Evolutionary conservation across 2,329 filamentous ascomycete species (phyloP).

Genomic region (Alternaria dauci): DNA sequence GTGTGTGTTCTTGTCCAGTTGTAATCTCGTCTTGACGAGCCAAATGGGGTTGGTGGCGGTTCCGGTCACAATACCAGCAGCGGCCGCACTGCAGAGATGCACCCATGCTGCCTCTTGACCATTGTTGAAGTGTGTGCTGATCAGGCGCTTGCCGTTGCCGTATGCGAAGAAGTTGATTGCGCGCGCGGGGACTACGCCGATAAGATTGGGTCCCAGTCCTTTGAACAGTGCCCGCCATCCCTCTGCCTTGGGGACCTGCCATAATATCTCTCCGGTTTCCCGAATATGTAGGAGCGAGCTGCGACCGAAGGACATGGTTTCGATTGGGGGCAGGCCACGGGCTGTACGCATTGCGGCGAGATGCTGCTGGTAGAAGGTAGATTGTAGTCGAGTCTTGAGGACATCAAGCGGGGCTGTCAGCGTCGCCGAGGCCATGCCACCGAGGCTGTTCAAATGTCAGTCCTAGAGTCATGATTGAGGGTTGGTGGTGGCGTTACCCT

Average conservation of each 20-base stretch:
- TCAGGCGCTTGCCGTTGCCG: slow-evolving; percentile 86
- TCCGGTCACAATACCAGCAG: slow-evolving; percentile 83
- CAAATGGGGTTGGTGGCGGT: slow-evolving; percentile 96
- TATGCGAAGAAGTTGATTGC: slow-evolving; percentile 96
- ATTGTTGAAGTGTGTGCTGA: slow-evolving; percentile 76
- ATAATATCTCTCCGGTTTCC: slow-evolving; percentile 87
- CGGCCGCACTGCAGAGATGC: slow-evolving; percentile 77
- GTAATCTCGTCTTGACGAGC: slow-evolving; percentile 92
- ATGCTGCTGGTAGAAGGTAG: slow-evolving; percentile 91
- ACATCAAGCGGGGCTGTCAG: slow-evolving; percentile 95
- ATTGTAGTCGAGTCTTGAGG: slow-evolving; percentile 90
- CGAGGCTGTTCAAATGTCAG: slow-evolving; percentile 66
- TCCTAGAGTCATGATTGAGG: slow-evolving; percentile 31
- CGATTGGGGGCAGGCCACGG: slow-evolving; percentile 62
- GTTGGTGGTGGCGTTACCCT: slow-evolving; percentile 65
- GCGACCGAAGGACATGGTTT: slow-evolving; percentile 69
- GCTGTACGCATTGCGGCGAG: slow-evolving; percentile 73
- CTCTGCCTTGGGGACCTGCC: slow-evolving; percentile 79
- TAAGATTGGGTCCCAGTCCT: slow-evolving; percentile 86
- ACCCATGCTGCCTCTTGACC: slow-evolving; percentile 76
- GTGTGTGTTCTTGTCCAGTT: slow-evolving; percentile 86
- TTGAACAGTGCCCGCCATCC: slow-evolving; percentile 91
- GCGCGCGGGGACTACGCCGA: slow-evolving; percentile 87
- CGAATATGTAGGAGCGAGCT: slow-evolving; percentile 76
- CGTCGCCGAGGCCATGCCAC: slow-evolving; percentile 90